A percentile compares a stretch with the other conserved stretches of the same genome.
Evolutionary conservation across 495 filamentous ascomycete genomes (phyloP).

Genomic region (Sporormia fimetaria): DNA sequence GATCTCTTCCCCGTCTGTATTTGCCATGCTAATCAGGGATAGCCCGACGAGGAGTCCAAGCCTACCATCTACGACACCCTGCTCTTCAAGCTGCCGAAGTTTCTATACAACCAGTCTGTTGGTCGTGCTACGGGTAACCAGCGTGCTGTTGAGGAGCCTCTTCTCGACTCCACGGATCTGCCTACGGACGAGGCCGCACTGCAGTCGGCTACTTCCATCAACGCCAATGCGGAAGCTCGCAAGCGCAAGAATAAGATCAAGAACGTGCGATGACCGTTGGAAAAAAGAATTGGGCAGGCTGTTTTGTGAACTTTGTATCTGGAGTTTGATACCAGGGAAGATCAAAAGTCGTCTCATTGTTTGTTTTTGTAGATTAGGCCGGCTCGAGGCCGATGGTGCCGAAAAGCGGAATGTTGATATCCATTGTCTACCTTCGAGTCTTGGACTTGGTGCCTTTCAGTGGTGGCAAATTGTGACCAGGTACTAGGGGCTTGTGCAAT

Average conservation of each 20-base stretch:
- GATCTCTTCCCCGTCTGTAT: slow-evolving; percentile 13
- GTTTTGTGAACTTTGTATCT: no score
- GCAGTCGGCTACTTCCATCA: slow-evolving; percentile 25
- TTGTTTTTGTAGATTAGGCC: no score
- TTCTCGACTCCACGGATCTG: slow-evolving; percentile 21
- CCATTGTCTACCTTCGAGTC: no score
- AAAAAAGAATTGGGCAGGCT: no score
- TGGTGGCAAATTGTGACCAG: no score
- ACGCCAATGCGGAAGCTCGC: slow-evolving; percentile 31
- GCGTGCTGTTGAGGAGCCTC: slow-evolving; percentile 16
- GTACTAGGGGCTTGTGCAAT: no score
- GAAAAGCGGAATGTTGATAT: no score
- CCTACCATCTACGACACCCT: slow-evolving; percentile 34
- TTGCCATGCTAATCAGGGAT: slow-evolving; percentile 1
- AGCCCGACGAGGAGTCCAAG: slow-evolving; percentile 34
- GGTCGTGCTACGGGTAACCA: slow-evolving; percentile 28
- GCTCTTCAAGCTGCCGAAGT: slow-evolving; percentile 35
- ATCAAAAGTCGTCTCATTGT: no score
- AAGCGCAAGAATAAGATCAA: slow-evolving; percentile 30
- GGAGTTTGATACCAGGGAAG: no score
- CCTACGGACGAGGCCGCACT: slow-evolving; percentile 24
- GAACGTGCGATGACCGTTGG: slow-evolving; percentile 1
- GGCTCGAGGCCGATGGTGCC: no score
- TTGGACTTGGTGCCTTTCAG: no score
- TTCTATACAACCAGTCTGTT: slow-evolving; percentile 29